Conservation (phyloP, 2,329 filamentous ascomycete genomes). For the Onygenales sp. region DNA sequence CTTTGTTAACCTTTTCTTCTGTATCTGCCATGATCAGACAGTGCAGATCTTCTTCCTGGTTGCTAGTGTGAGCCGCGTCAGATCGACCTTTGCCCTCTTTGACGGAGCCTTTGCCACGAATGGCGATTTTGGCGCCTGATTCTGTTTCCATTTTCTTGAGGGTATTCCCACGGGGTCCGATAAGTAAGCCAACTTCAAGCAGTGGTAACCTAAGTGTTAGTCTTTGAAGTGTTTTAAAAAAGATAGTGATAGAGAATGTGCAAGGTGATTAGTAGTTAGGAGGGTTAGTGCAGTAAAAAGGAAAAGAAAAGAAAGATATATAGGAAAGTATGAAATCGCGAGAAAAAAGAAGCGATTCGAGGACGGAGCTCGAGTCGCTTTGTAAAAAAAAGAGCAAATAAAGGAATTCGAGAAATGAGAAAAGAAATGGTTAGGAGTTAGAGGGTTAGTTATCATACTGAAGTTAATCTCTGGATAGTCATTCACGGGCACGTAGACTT, state of each 20-base stretch:
- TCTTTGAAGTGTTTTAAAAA: constrained; percentile 37
- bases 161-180: constrained; percentile 99
- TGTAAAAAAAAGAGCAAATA: constrained; percentile 27
- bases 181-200: constrained; percentile 97
- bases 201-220: constrained; percentile 81
- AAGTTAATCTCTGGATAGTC: constrained; percentile 99
- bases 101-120: constrained; percentile 97
- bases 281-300: constrained; percentile 11
- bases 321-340: constrained; percentile 28
- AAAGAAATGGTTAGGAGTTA: constrained; percentile 60
- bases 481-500: constrained; percentile 99
- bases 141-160: constrained; percentile 99
- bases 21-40: constrained; percentile 99
- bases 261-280: constrained; percentile 7
- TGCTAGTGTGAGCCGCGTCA: constrained; percentile 97
- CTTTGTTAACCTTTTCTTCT: constrained; percentile 98
- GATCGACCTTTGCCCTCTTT: constrained; percentile 99
- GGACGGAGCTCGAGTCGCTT: constrained; percentile 11
- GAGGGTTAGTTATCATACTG: constrained; percentile 99
- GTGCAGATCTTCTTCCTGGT: constrained; percentile 98
- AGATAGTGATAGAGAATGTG: constrained; percentile 2
- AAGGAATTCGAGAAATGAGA: constrained; percentile 29
- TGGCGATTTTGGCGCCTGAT: constrained; percentile 96
- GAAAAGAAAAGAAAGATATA: constrained; percentile 16
- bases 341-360: constrained; percentile 28